Base-by-base conservation (phyloP, 768 basidiomycete species). In the Tricholoma furcatifolium region DNA sequence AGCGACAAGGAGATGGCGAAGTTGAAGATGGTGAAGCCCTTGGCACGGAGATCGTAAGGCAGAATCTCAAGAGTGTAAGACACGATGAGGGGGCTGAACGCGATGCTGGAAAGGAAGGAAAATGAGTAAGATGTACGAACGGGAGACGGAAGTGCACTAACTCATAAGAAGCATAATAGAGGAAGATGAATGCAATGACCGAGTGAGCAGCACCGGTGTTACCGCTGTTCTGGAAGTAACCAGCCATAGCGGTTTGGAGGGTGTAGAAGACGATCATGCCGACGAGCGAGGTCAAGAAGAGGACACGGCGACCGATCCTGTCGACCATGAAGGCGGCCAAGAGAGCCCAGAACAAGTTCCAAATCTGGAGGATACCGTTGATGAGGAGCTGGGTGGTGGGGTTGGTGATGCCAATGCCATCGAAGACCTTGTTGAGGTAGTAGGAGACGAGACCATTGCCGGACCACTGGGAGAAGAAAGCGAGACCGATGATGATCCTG, bases 391-490 rank as follows among this genome's bases (percentile, higher is more conserved):
- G 79, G 1, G 70, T 75, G 21, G 68, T 73, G 5, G 73, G 68
- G 58, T 75, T 68, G 20, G 72, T 76, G 53, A 81, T 79, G n/a
- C 80, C 79, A 42, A 83, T 78, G 11, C 72, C 68, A 40, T 68
- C 65, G 58, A 82, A 74, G 24, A 83, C 77, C 65, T 78, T 79
- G 72, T 76, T 79, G 57, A 82, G 72, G 63, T 82, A 21, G 15
- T 43, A 35, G 17, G 34, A 40, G 35, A 80, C 73, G 18, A 82
- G 67, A 55, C 79, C 79, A 45, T 81, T 78, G 6, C 79, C 78
- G 48, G 74, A 76, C 80, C 80, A 82, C 57, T 83, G 82, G 6
- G 78, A 80, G 70, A 83, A 83, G 68, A 84, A 76, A 0, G 78
- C 82, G 39, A 85, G 70, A 5, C 78, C 79, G 47, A 85, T 60